Conservation (phyloP, 495 filamentous ascomycete species). For the Tuber calosporum region DNA sequence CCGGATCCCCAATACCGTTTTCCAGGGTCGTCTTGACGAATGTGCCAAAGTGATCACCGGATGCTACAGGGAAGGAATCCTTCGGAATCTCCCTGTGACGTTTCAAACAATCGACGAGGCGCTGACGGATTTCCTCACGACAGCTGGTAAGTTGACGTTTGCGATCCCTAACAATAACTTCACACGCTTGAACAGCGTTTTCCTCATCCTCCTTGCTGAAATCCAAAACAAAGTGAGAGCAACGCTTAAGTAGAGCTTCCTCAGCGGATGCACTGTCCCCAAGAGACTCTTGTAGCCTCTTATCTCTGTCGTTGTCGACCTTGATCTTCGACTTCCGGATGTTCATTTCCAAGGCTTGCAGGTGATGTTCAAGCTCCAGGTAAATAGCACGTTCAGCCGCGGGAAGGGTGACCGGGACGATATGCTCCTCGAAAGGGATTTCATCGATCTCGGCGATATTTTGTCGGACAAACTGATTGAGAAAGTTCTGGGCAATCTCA, state of each 20-base stretch:
- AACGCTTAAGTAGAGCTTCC: constrained; percentile 50
- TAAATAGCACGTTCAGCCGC: constrained; percentile 48
- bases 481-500: constrained; percentile 49
- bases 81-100: constrained; percentile 30
- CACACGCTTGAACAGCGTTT: constrained; percentile 43
- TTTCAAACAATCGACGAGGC: constrained; percentile 39
- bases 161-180: constrained; percentile 41
- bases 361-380: constrained; percentile 46
- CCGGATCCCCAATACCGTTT: constrained; percentile 38
- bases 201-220: constrained; percentile 35
- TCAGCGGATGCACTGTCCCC: constrained; percentile 44
- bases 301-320: constrained; percentile 44
- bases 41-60: constrained; percentile 28
- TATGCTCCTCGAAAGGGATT: constrained; percentile 44
- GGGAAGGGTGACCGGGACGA: constrained; percentile 44
- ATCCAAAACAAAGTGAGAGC: constrained; percentile 45
- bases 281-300: constrained; percentile 46
- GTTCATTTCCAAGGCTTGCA: constrained; percentile 47
- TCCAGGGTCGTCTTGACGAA: constrained; percentile 31
- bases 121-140: constrained; percentile 38
- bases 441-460: constrained; percentile 49
- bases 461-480: constrained; percentile 51
- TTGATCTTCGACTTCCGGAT: constrained; percentile 42
- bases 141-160: constrained; percentile 42
- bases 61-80: constrained; percentile 16